phyloP scores from a whole-genome alignment of 2,329 filamentous ascomycete genomes.

The Bipolaris oryzae region DNA sequence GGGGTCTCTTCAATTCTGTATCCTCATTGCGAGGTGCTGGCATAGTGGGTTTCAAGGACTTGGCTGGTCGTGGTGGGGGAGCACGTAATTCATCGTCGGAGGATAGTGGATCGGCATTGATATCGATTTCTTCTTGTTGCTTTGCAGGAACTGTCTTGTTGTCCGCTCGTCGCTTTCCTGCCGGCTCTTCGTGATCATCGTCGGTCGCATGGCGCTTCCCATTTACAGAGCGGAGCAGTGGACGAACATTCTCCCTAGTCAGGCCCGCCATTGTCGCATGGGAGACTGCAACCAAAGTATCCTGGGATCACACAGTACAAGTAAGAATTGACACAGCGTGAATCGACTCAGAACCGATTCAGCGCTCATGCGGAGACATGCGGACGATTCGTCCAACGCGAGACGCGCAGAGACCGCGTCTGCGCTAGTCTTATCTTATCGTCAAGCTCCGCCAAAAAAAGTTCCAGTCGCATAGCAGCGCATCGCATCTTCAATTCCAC shows the following conservation, averaged over 20 bases:
- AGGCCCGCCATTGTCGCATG: conserved; percentile 21
- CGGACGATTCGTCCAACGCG: conserved; percentile 7
- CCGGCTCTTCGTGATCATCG: conserved; percentile 45
- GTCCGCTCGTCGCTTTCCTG: conserved; percentile 10
- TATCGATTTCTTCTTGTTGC: conserved; percentile 10
- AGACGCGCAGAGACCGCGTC: conserved; percentile 14
- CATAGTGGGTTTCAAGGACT: conserved; percentile 5
- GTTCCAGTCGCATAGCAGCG: conserved; percentile 20
- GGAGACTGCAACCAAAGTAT: not conserved
- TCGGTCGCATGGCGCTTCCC: conserved; percentile 45
- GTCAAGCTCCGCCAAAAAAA: conserved; percentile 25
- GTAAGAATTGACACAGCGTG: not conserved
- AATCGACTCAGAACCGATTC: not conserved
- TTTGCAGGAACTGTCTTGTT: not conserved
- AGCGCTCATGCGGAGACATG: not conserved
- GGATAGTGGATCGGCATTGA: conserved; percentile 30
- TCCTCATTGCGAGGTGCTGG: conserved; percentile 1
- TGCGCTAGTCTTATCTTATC: conserved; percentile 18
- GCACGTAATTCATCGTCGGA: conserved; percentile 28
- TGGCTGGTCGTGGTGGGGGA: conserved; percentile 9
- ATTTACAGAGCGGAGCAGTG: conserved; percentile 40
- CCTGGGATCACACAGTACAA: not conserved
- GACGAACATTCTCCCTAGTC: conserved; percentile 10
- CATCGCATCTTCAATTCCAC: not conserved
- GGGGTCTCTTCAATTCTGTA: conserved; percentile 14